These are phyloP conservation scores for Cyphellophora attinorum DNA, from an alignment of 2,329 filamentous ascomycete genomes.

Conservation along the genomic window DNA sequence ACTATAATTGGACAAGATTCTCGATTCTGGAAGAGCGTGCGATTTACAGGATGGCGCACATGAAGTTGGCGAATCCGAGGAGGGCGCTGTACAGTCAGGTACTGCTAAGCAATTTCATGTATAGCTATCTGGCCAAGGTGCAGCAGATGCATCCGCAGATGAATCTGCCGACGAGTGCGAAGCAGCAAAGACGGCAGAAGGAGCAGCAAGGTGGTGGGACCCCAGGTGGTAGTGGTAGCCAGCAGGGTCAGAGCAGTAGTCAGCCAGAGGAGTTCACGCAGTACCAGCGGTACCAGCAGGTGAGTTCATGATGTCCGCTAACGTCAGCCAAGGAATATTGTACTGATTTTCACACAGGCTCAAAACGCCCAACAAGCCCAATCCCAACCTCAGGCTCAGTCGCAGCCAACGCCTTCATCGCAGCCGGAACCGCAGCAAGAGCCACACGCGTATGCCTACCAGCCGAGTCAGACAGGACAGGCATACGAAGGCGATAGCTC, in stretches of 20 bases:
- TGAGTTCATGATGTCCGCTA: conserved; percentile 18
- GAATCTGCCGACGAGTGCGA: conserved; percentile 70
- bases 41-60: conserved; percentile 97
- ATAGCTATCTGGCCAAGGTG: conserved; percentile 95
- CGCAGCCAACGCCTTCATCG: not conserved
- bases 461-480: conserved; percentile 10
- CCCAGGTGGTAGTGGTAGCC: too few species aligned
- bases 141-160: conserved; percentile 98
- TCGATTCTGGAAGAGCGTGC: conserved; percentile 91
- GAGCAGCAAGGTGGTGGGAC: conserved; percentile 21
- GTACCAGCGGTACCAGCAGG: conserved; percentile 38
- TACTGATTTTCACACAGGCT: conserved; percentile 5
- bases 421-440: conserved; percentile 22
- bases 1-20: conserved; percentile 94
- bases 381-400: conserved; percentile 9
- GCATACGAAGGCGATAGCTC: conserved; percentile 8
- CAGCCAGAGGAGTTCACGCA: conserved; percentile 32
- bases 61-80: conserved; percentile 95
- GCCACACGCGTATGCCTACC: conserved; percentile 18
- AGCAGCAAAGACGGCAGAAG: conserved; percentile 49
- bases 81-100: conserved; percentile 90
- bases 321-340: not conserved
- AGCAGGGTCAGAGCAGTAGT: conserved; percentile 23
- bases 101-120: conserved; percentile 98
- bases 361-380: not conserved